Conservation (phyloP, 805 yeast genomes). For the Kurtzmaniella fragi region DNA sequence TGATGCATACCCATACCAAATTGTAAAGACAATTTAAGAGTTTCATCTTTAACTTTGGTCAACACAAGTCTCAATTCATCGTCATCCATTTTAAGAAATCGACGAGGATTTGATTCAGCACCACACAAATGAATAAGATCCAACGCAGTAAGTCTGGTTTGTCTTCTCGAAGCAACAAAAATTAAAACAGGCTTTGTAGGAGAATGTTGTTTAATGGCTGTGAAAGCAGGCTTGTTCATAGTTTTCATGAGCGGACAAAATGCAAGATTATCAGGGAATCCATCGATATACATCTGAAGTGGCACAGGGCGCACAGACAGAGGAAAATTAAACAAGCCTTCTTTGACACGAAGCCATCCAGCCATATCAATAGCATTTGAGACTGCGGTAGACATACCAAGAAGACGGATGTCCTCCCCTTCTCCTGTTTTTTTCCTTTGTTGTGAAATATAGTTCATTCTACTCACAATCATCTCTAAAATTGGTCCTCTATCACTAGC, state of each 20-base stretch:
- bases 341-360: constrained; percentile 71
- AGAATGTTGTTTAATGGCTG: constrained; percentile 89
- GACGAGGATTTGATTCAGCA: constrained; percentile 67
- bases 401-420: constrained; percentile 40
- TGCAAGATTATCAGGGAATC: constrained; percentile 76
- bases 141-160: constrained; percentile 73
- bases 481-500: constrained; percentile 88
- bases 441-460: constrained; percentile 69
- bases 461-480: constrained; percentile 83
- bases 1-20: constrained; percentile 81
- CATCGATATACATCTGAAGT: constrained; percentile 80
- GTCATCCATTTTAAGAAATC: constrained; percentile 65
- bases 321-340: constrained; percentile 76
- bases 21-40: constrained; percentile 66
- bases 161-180: constrained; percentile 82
- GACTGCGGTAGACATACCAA: constrained; percentile 84
- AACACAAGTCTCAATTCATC: constrained; percentile 50
- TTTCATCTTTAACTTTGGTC: constrained; percentile 70
- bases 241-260: constrained; percentile 83
- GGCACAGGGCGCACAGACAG: constrained; percentile 84
- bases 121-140: constrained; percentile 78
- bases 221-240: constrained; percentile 85
- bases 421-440: constrained; percentile 47
- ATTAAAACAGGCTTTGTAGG: constrained; percentile 78
- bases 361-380: constrained; percentile 85